Evolutionary conservation across 192 early-diverging fungal species (phyloP).

Genomic region (Jimgerdemannia flammicorona): DNA sequence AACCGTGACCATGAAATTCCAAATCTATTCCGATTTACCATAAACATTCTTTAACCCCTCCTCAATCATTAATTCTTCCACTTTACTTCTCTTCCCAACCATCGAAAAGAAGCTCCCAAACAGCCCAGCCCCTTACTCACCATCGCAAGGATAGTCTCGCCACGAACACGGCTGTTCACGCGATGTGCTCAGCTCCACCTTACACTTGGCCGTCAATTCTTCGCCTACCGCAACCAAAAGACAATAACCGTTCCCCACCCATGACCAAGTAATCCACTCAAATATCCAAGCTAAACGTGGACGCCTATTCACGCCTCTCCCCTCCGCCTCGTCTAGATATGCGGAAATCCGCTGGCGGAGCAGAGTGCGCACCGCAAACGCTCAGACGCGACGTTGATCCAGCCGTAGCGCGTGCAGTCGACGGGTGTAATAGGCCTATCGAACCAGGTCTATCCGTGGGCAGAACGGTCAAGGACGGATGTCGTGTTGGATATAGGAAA

Average conservation of each 20-base stretch:
- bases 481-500: not conserved
- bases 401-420: not conserved
- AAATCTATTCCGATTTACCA: not conserved
- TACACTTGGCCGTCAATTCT: not conserved
- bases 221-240: not conserved
- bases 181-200: not conserved
- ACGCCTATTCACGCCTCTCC: not conserved
- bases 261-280: not conserved
- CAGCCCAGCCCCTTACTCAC: not conserved
- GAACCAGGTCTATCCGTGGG: not conserved
- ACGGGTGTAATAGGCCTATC: not conserved
- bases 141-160: not conserved
- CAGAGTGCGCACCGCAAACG: too few species aligned
- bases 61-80: not conserved
- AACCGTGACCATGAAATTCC: not conserved
- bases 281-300: not conserved
- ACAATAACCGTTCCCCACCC: not conserved
- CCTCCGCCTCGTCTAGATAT: not conserved
- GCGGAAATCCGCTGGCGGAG: not conserved
- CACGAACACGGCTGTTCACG: not conserved
- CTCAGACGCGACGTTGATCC: not conserved
- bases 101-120: too few species aligned
- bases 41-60: not conserved
- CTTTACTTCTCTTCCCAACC: not conserved
- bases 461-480: not conserved